Evolutionary conservation across 2,329 filamentous ascomycete species (phyloP).

Genomic region (Alternaria burnsii): DNA sequence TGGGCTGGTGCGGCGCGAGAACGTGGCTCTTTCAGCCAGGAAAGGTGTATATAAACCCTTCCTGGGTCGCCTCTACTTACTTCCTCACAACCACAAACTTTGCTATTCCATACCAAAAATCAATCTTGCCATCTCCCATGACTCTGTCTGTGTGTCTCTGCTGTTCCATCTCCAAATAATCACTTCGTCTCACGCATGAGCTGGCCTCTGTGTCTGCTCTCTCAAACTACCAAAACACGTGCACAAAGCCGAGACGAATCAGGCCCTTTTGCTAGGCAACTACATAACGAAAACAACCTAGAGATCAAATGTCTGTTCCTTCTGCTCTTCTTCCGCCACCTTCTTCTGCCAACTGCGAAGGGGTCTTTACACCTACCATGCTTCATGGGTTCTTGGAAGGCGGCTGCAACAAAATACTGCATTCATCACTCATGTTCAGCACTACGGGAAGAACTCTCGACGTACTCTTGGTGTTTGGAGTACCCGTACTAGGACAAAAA

Average conservation of each 20-base stretch:
- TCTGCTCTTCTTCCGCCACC: too few species aligned
- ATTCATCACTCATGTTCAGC: neutral
- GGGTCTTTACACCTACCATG: too few species aligned
- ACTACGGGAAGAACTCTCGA: too few species aligned
- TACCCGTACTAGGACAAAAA: neutral
- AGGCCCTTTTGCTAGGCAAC: neutral
- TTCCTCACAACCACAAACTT: neutral
- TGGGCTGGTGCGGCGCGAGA: too few species aligned
- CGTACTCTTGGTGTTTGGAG: too few species aligned
- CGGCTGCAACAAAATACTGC: too few species aligned
- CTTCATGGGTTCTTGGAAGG: too few species aligned
- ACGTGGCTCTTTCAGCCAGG: too few species aligned
- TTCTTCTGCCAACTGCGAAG: too few species aligned
- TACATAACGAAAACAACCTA: too few species aligned
- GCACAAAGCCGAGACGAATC: neutral
- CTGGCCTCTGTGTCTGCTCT: neutral
- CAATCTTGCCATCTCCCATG: accelerated
- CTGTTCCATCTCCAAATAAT: neutral
- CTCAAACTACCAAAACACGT: neutral
- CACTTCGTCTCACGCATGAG: neutral
- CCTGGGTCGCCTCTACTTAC: too few species aligned
- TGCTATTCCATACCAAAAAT: neutral
- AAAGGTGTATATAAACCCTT: neutral
- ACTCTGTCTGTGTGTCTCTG: neutral
- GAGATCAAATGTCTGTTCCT: too few species aligned